Conservation (phyloP, 2,329 filamentous ascomycete species). For the Akanthomyces muscarius region DNA sequence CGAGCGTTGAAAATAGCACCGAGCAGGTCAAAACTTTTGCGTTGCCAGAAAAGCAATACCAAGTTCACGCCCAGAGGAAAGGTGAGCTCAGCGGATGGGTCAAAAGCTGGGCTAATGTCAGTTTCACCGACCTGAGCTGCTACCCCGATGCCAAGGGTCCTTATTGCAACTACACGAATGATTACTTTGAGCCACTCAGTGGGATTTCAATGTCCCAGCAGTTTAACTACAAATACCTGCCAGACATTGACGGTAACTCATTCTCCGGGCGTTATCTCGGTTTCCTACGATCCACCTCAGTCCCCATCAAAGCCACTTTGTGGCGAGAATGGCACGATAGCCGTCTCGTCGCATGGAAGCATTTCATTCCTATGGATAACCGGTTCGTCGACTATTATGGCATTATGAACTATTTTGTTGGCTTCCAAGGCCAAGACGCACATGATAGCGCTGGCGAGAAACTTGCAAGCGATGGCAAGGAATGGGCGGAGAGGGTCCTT, state of each 20-base stretch:
- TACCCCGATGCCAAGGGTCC: slow-evolving; percentile 29
- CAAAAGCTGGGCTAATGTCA: slow-evolving; percentile 44
- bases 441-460: slow-evolving; percentile 54
- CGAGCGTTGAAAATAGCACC: slow-evolving; percentile 42
- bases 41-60: slow-evolving; percentile 46
- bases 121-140: slow-evolving; percentile 57
- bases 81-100: slow-evolving; percentile 48
- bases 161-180: slow-evolving; percentile 47
- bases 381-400: slow-evolving; percentile 68
- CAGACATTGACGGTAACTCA: slow-evolving; percentile 73
- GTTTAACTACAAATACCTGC: slow-evolving; percentile 63
- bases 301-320: slow-evolving; percentile 74
- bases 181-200: slow-evolving; percentile 39
- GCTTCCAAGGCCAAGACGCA: slow-evolving; percentile 43
- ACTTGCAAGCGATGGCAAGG: slow-evolving; percentile 62
- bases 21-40: slow-evolving; percentile 49
- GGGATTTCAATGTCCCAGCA: slow-evolving; percentile 47
- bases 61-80: slow-evolving; percentile 42
- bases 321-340: slow-evolving; percentile 80
- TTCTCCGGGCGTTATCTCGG: slow-evolving; percentile 66
- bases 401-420: slow-evolving; percentile 71
- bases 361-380: slow-evolving; percentile 77
- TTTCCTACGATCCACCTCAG: slow-evolving; percentile 64
- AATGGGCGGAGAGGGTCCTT: slow-evolving; percentile 65
- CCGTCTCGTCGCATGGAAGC: slow-evolving; percentile 69